phyloP scores from a whole-genome alignment of 371 early-diverging fungal species.

The Massospora cicadina region DNA sequence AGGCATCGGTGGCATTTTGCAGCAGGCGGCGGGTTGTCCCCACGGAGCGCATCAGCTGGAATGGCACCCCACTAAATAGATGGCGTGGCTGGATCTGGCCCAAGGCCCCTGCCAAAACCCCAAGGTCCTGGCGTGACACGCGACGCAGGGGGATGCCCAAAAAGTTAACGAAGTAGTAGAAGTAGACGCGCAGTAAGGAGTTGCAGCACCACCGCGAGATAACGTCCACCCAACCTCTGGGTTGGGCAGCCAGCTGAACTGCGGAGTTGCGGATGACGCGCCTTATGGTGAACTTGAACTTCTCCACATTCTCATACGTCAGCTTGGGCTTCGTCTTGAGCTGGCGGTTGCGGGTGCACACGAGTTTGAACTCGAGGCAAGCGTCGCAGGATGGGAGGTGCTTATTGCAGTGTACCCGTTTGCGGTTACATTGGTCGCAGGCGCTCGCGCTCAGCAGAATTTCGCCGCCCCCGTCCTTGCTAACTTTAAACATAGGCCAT shows the following conservation, averaged over 20 bases:
- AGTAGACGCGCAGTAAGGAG: background rate
- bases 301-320: slow-evolving; percentile 2
- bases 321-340: background rate
- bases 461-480: background rate
- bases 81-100: background rate
- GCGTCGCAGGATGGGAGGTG: background rate
- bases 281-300: background rate
- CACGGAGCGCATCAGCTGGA: background rate
- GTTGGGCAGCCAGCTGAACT: background rate
- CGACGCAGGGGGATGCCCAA: background rate
- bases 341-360: background rate
- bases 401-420: background rate
- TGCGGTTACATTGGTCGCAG: slow-evolving; percentile 4
- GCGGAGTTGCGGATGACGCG: background rate
- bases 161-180: background rate
- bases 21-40: background rate
- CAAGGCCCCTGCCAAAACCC: background rate
- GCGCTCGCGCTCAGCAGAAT: background rate
- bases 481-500: background rate
- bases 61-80: background rate
- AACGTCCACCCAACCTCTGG: background rate
- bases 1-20: background rate
- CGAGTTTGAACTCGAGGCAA: background rate
- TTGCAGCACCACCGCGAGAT: background rate
- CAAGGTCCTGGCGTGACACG: background rate